Base-by-base conservation (phyloP, 106 monocot genomes). In the Platanthera guangdongensis region DNA sequence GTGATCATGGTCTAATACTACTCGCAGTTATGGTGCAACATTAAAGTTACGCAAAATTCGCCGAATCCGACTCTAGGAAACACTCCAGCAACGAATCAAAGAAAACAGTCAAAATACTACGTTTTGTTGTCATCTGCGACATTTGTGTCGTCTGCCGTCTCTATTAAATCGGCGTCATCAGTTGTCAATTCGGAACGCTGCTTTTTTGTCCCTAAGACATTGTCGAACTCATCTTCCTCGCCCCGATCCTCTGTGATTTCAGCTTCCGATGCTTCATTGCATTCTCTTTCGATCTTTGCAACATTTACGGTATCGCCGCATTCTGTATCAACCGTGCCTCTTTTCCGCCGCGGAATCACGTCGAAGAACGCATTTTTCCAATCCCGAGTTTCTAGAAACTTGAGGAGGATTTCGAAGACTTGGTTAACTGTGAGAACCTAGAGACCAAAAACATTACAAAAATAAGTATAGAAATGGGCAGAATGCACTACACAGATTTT, bases 341-440 rank as follows among this genome's bases (percentile, higher is more conserved):
- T 92, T 89, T 99, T 99, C 59, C 97, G 89, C 54, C 75, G 91
- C 51, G 97, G 97, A 81, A 99, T 99, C 77, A 90, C 94, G 70
- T 88, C 79, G 84, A 97, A 97, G 85, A 99, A 99, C n/a, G 97
- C 87, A 81, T 57, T 82, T 83, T 87, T 93, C 94, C 94, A 94
- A 70, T 99, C 89, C 81, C 60, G 86, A 64, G 94, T 94, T 86
- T 99, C 94, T 63, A 92, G 51, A 77, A 86, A 94, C 75, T 92
- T 99, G 21, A 99, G 80, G 74, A 99, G 74, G 85, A 99, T 99
- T 74, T 99, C 97, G 57, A 99, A 78, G 21, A 99, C 94, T 90
- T 99, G 97, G 68, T 99, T 99, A 70, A 99, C 94, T 2, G 97
- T 97, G 64, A 99, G 94, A 80, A 99, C 89, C 97, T 94, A 91